These are phyloP conservation scores for Globisporangium middletonii DNA, from an alignment of 352 stramenopile species.

Conservation along the genomic window DNA sequence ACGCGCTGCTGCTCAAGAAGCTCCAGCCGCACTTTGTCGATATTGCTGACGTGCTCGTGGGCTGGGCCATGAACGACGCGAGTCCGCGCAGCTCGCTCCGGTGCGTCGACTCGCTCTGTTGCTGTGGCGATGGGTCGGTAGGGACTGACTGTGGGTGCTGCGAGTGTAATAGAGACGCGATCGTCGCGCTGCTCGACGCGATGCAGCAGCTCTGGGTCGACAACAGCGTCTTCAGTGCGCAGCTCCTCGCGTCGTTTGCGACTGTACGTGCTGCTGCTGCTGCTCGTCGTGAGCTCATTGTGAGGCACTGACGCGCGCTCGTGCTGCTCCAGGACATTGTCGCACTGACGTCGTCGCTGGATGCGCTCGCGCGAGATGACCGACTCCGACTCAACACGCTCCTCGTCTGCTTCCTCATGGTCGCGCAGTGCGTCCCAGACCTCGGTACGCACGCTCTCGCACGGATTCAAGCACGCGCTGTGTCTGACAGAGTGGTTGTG, in stretches of 20 bases:
- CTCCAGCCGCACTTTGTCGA: constrained; percentile 69
- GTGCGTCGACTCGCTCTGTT: constrained; percentile 15
- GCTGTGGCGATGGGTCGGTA: not conserved
- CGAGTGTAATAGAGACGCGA: constrained; percentile 27
- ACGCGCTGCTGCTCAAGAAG: constrained; percentile 27
- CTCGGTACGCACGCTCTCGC: constrained; percentile 22
- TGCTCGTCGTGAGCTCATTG: not conserved
- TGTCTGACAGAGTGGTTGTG: not conserved
- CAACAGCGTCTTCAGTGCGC: constrained; percentile 66
- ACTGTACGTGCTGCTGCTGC: constrained; percentile 24
- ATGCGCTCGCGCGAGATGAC: constrained; percentile 18
- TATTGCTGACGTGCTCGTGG: constrained; percentile 60
- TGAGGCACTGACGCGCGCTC: too few relatives aligned
- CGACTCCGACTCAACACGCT: constrained; percentile 33
- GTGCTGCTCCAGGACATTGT: constrained; percentile 36
- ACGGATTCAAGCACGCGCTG: too few relatives aligned
- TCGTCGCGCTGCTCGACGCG: constrained; percentile 38
- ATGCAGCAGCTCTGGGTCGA: constrained; percentile 52
- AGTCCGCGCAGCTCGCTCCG: constrained; percentile 24
- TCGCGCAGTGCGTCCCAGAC: constrained; percentile 37
- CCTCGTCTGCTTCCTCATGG: constrained; percentile 50
- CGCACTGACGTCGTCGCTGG: constrained; percentile 22
- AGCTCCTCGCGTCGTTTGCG: constrained; percentile 55
- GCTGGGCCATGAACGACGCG: constrained; percentile 51
- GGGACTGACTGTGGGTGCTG: not conserved